Conservation (phyloP, 2,329 filamentous ascomycete genomes). For the Colletotrichum australisinense region DNA sequence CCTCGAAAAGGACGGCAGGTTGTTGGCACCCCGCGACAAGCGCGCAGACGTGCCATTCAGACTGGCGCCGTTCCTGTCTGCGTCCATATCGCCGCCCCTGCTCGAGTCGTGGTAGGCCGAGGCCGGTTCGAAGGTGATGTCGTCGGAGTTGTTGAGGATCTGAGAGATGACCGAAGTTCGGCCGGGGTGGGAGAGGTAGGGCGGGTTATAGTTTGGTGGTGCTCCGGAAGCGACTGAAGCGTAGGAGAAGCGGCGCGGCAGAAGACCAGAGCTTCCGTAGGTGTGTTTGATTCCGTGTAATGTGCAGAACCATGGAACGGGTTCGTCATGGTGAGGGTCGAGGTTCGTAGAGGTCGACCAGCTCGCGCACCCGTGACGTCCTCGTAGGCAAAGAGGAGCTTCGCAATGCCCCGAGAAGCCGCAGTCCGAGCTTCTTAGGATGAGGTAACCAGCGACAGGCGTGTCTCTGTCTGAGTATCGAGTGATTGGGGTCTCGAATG, state of each 20-base stretch:
- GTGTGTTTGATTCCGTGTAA: conserved; percentile 46
- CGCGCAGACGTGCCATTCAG: conserved; percentile 40
- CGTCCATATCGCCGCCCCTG: conserved; percentile 46
- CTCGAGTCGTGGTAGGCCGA: conserved; percentile 38
- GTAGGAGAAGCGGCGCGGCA: conserved; percentile 53
- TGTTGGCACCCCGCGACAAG: conserved; percentile 30
- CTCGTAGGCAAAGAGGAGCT: conserved; percentile 25
- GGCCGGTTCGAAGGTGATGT: conserved; percentile 48
- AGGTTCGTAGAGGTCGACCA: conserved; percentile 22
- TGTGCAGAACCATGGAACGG: conserved; percentile 51
- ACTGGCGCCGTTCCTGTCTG: conserved; percentile 43
- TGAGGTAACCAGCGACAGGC: neutral
- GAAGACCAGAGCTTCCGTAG: conserved; percentile 42
- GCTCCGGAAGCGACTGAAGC: conserved; percentile 54
- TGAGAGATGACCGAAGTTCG: conserved; percentile 62
- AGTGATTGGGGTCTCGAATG: conserved; percentile 1
- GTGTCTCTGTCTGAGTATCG: neutral
- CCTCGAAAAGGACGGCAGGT: conserved; percentile 61
- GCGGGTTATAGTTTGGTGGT: conserved; percentile 48
- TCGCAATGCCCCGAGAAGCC: conserved; percentile 30
- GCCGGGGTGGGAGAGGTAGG: conserved; percentile 49
- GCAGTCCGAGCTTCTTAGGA: conserved; percentile 24
- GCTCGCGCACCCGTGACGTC: conserved; percentile 28
- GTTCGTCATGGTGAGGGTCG: conserved; percentile 53
- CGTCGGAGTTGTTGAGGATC: conserved; percentile 62